Percentiles rank a stretch among this genome's conserved stretches.
Evolutionary conservation across 345 rosid species (phyloP).

Genomic region (Gynandropsis gynandra): DNA sequence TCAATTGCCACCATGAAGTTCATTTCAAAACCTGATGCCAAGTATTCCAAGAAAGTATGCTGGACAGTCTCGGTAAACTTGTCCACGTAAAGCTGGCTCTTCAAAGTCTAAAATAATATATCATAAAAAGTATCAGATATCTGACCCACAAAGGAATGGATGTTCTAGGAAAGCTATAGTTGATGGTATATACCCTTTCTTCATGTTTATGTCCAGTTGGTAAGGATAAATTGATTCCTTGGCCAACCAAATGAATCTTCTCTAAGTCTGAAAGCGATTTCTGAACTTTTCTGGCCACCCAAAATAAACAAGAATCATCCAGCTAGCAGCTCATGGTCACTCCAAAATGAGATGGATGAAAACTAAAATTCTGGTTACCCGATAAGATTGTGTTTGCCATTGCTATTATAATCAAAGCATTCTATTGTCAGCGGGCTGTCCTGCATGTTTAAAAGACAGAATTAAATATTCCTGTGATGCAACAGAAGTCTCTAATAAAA

Average conservation of each 20-base stretch:
- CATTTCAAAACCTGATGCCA: constrained; percentile 73
- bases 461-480: constrained; percentile 4
- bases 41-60: constrained; percentile 74
- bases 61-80: constrained; percentile 58
- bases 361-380: constrained; percentile 16
- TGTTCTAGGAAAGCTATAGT: neutral
- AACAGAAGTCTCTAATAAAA: constrained; percentile 12
- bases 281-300: constrained; percentile 54
- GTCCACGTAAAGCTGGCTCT: constrained; percentile 70
- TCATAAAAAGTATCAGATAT: neutral
- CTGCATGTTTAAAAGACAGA: constrained; percentile 11
- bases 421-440: constrained; percentile 31
- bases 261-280: constrained; percentile 75
- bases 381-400: constrained; percentile 28
- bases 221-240: constrained; percentile 48
- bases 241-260: constrained; percentile 42
- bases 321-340: constrained; percentile 13
- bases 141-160: neutral
- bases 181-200: constrained; percentile 39
- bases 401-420: constrained; percentile 28
- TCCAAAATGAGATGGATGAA: neutral
- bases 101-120: constrained; percentile 37
- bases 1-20: constrained; percentile 96
- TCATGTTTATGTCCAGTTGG: constrained; percentile 62
- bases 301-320: constrained; percentile 23